Conservation (phyloP, 495 filamentous ascomycete species). For the Penicillium longicatenatum region DNA sequence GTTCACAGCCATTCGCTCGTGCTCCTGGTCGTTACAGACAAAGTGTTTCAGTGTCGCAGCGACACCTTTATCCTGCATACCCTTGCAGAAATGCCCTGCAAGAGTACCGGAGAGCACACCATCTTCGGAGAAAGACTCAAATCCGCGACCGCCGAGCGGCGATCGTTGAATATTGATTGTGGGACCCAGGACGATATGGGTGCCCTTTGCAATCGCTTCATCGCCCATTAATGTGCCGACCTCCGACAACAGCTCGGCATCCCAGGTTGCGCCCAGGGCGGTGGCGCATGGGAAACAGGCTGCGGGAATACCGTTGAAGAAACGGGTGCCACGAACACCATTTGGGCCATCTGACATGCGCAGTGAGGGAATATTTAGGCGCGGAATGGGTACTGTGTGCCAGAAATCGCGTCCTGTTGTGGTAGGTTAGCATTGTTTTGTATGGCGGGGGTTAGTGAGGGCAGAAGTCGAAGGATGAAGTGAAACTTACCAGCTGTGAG, state of each 20-base stretch:
- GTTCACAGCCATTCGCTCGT: constrained; percentile 67
- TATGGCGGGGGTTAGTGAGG: not conserved
- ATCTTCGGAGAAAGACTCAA: constrained; percentile 81
- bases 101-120: constrained; percentile 68
- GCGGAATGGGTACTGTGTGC: constrained; percentile 69
- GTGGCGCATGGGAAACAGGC: constrained; percentile 72
- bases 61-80: constrained; percentile 70
- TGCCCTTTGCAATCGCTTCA: constrained; percentile 69
- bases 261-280: constrained; percentile 71
- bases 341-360: constrained; percentile 76
- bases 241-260: constrained; percentile 59
- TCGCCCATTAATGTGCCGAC: constrained; percentile 65
- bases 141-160: constrained; percentile 75
- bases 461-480: not conserved
- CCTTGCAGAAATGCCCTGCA: constrained; percentile 66
- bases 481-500: constrained; percentile 55
- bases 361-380: constrained; percentile 68
- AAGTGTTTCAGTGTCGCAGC: constrained; percentile 82
- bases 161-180: constrained; percentile 79
- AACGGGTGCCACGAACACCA: constrained; percentile 71
- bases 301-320: constrained; percentile 69
- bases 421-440: constrained; percentile 5
- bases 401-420: constrained; percentile 69
- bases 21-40: constrained; percentile 80
- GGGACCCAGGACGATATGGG: constrained; percentile 71